Base-by-base conservation (phyloP, 2,329 filamentous ascomycete species). In the Didymella arachidicola region DNA sequence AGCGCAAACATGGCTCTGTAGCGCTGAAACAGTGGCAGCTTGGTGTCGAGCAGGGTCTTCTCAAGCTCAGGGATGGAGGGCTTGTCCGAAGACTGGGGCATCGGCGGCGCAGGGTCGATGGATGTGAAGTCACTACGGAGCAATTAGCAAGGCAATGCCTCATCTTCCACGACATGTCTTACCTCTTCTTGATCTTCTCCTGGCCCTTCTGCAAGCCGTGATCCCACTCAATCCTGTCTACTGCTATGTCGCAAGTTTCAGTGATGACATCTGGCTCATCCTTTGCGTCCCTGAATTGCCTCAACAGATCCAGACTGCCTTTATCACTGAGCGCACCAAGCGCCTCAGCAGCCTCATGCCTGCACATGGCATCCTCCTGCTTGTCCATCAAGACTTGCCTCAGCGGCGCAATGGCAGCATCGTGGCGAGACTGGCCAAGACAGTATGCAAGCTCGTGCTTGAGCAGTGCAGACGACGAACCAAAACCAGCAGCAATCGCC, bases 371-470 rank as follows among this genome's bases (percentile, higher is more conserved):
- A 80, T 98, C 93, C 78, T 98, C 92, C n/a, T 86, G 75, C 63
- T 87, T 80, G 77, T 98, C 86, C 65, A 90, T 85, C 57, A 98
- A 82, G 14, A 96, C 92, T 12, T 83, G 79, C 57, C 88, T 85
- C 66, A 99, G 82, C 62, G 87, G 89, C 10, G 88, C 84, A 10
- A 93, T 86, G 0, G 93, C 90, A 44, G 88, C 88, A 49, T 84
- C 78, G 73, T 97, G 92, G 57, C 88, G 88, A 1, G 91, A 94
- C 80, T 99, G 95, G 7, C 95, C 95, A 2, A 99, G 85, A 74
- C 95, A 99, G 81, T 99, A 99, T 26, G 95, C 95, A 47, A 99
- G 84, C 77, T 99, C 95, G 78, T 99, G 95, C 81, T 98, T 98
- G 45, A 98, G 83, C 8, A 98, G 84, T 3, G 92, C 94, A 4